Percentiles rank a stretch among this genome's conserved stretches.
Conservation (phyloP, 768 basidiomycete species). For the Amanita rubescens region DNA sequence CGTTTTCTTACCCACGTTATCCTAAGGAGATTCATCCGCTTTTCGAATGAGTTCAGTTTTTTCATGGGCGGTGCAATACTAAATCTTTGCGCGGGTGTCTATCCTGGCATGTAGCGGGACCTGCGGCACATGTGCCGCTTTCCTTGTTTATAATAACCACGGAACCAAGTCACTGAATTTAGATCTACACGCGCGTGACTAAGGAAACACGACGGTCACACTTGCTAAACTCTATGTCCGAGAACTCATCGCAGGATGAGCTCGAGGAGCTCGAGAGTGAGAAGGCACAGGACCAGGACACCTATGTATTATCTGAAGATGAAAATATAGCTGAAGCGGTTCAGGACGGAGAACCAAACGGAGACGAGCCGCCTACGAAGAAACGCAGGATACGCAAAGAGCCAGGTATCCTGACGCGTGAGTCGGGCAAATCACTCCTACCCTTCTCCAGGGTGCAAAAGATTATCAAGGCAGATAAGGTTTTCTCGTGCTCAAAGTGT, state of each 20-base stretch:
- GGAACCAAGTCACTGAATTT: too few relatives aligned
- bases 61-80: too few relatives aligned
- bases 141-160: too few relatives aligned
- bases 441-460: slow-evolving; percentile 75
- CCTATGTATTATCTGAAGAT: slow-evolving; percentile 5
- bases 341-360: background rate
- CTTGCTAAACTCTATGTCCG: slow-evolving; percentile 7
- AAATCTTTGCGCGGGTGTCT: too few relatives aligned
- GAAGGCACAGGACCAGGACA: slow-evolving; percentile 5
- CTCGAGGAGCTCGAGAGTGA: slow-evolving; percentile 10
- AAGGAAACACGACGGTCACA: slow-evolving; percentile 9
- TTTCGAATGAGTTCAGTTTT: too few relatives aligned
- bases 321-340: slow-evolving; percentile 4
- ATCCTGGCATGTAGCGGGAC: too few relatives aligned
- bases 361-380: slow-evolving; percentile 3
- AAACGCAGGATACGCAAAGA: slow-evolving; percentile 15
- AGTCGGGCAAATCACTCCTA: slow-evolving; percentile 61
- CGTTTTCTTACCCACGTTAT: too few relatives aligned
- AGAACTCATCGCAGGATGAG: slow-evolving; percentile 7
- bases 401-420: slow-evolving; percentile 20
- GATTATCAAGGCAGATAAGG: slow-evolving; percentile 85
- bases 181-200: too few relatives aligned
- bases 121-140: too few relatives aligned
- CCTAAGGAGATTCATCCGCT: too few relatives aligned
- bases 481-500: slow-evolving; percentile 16